Evolutionary conservation across 352 stramenopile genomes (phyloP), one percentile per base, ranked within the genome.

Genomic region (Phytophthora foliorum): DNA sequence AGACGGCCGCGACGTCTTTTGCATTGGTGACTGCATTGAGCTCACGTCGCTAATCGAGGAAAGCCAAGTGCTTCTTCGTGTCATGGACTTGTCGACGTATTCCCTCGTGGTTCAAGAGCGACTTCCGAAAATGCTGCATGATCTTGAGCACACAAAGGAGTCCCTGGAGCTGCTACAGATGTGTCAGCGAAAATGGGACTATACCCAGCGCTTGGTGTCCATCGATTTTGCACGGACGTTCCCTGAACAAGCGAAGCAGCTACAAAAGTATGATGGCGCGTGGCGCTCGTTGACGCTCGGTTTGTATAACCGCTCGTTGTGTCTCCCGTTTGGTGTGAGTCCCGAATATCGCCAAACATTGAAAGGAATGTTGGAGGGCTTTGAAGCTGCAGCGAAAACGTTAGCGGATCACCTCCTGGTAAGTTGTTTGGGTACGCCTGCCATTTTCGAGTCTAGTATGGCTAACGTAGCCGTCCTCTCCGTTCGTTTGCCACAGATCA

Each of bases 51-150:
- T 94, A 1, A 66, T 92, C 13, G 86, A 94, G 55, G 84, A 94
- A 54, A 90, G 80, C 21, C 84, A 93, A 63, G 82, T 94, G 14
- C 53, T 94, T 2, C 72, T 94, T 19, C 74, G 82, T 8, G 83
- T 92, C 24, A 92, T 94, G 65, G 82, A 92, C 24, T 77, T 75
- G 5, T 94, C 86, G 1, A 89, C 84, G 9, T 94, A 91, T 45
- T 78, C 84, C 0, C 74, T 86, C 6, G 68, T 84, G 0, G 76
- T 94, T 2, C 80, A 92, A 36, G 55, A 69, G 4, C 59, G 73
- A 2, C 63, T 92, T n/a, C 64, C 71, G 0, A 81, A 80, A n/a
- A 61, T 90, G 38, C 54, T 92, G 0, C 55, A 66, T 3, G 81
- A 92, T 21, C 53, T 94, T 1, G 24, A 74, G 0, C 58, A 77